Evolutionary conservation across 257 asterid species (phyloP), one percentile per base, ranked within the genome.

Genomic region (Mentha longifolia): DNA sequence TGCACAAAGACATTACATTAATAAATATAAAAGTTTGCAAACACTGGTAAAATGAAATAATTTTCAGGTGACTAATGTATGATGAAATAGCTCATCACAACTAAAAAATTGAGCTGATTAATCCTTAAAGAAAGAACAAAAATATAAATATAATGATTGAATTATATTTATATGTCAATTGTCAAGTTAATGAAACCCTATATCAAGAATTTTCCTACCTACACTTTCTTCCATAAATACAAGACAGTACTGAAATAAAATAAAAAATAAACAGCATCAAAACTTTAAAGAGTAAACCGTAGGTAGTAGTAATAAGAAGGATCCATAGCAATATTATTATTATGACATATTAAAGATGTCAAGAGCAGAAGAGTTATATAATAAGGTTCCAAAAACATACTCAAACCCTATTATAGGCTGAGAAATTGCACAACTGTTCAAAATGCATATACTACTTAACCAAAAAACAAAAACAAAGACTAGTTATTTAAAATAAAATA

Each of bases 371-470:
- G 19, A 42, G 9, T 28, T 28, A 45, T 22, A n/a, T 35, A 28
- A 35, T 35, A 43, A 66, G 73, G 61, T 57, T 49, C 73, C 73
- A 66, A 66, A 74, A 65, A 67, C 55, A 67, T 58, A 59, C 61
- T 51, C 65, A 71, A 65, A 65, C 58, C 77, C 37, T 45, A 56
- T 28, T 54, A 35, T 57, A 71, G 39, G 68, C 73, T 67, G 56
- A 58, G 67, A 55, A 74, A 65, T 42, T n/a, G 30, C 37, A 51
- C 77, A 71, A 28, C 17, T 50, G 16, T 56, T 20, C 56, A 66
- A 74, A 74, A 57, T 52, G 57, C 64, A 67, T 16, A 55, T 66
- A 33, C 35, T 47, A 66, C 54, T n/a, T 31, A 2, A 25, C 39
- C 19, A 52, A 37, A n/a, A 11, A 19, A 57, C 54, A 6, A 47